Conservation (phyloP, 805 yeast species). For the Pichia nanzhaoensis region DNA sequence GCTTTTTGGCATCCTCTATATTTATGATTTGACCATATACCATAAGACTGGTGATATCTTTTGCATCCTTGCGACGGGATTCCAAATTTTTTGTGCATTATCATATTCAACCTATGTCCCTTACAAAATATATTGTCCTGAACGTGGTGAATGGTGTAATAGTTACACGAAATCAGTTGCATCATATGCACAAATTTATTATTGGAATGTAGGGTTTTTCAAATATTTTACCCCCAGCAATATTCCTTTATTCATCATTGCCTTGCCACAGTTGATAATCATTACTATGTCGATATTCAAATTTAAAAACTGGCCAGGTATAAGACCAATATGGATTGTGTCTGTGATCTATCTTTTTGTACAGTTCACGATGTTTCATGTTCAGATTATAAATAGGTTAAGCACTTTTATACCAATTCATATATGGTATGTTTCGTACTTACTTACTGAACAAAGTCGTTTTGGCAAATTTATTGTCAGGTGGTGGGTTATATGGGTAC, state of each 20-base stretch:
- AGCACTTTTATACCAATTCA: slow-evolving; percentile 70
- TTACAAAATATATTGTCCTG: slow-evolving; percentile 58
- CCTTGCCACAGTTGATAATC: slow-evolving; percentile 55
- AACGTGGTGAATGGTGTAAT: slow-evolving; percentile 73
- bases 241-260: slow-evolving; percentile 75
- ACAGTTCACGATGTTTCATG: slow-evolving; percentile 63
- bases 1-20: slow-evolving; percentile 59
- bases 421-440: slow-evolving; percentile 58
- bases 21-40: slow-evolving; percentile 46
- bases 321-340: slow-evolving; percentile 37
- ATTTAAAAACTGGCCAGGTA: slow-evolving; percentile 26
- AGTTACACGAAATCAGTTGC: slow-evolving; percentile 51
- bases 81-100: slow-evolving; percentile 41
- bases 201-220: slow-evolving; percentile 83
- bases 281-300: slow-evolving; percentile 35
- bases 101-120: slow-evolving; percentile 45
- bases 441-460: slow-evolving; percentile 1
- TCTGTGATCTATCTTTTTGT: slow-evolving; percentile 41
- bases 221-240: slow-evolving; percentile 78
- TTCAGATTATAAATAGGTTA: slow-evolving; percentile 78
- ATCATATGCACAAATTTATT: slow-evolving; percentile 63
- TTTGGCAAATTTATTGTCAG: slow-evolving; percentile 22
- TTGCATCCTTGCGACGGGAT: slow-evolving; percentile 48
- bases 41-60: slow-evolving; percentile 13
- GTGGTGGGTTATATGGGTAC: slow-evolving; percentile 54